A percentile compares a stretch with the other conserved stretches of the same genome.
Evolutionary conservation across 768 basidiomycete species (phyloP).

Genomic region (Calocybe indica): DNA sequence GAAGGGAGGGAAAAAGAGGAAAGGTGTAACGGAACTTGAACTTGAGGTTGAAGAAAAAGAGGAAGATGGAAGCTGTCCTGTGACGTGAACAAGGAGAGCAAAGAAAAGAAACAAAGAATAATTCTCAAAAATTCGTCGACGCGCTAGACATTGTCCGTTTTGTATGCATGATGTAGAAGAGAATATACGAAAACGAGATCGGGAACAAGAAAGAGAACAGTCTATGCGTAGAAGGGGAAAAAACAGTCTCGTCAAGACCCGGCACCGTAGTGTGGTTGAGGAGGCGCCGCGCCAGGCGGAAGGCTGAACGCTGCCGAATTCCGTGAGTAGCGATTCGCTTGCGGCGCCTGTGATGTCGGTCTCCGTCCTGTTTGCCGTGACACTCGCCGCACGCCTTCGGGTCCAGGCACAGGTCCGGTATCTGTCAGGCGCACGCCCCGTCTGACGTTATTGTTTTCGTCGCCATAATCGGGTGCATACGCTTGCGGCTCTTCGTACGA

Average conservation of each 20-base stretch:
- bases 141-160: no score
- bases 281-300: slow-evolving; percentile 74
- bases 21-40: no score
- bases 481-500: slow-evolving; percentile 30
- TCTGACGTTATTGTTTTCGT: slow-evolving; percentile 22
- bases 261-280: slow-evolving; percentile 32
- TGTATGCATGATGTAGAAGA: no score
- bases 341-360: slow-evolving; percentile 52
- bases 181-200: not conserved
- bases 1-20: no score
- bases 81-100: no score
- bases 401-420: slow-evolving; percentile 74
- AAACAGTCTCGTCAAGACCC: not conserved
- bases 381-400: slow-evolving; percentile 76
- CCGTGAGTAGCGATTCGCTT: slow-evolving; percentile 71
- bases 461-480: slow-evolving; percentile 29
- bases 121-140: no score
- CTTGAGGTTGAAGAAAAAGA: no score
- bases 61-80: no score
- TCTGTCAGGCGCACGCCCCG: slow-evolving; percentile 77
- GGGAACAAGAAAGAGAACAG: not conserved
- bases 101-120: no score
- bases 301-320: slow-evolving; percentile 43
- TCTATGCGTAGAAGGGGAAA: not conserved
- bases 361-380: slow-evolving; percentile 55